These are phyloP conservation scores for Umbelopsis sp. DNA, from an alignment of 192 early-diverging fungal species.

Conservation along the genomic window DNA sequence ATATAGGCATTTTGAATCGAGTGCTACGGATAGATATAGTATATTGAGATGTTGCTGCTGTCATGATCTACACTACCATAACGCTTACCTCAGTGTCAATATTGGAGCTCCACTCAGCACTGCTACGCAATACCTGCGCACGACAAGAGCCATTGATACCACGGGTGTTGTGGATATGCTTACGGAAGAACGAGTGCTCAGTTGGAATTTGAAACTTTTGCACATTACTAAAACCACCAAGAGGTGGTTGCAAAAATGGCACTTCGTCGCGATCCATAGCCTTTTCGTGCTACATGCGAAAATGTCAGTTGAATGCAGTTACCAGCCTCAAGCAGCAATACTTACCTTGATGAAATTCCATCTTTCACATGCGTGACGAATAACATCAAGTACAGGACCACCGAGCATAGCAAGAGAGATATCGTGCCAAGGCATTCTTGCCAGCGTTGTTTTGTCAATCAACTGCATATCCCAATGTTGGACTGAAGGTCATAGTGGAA, in stretches of 20 bases:
- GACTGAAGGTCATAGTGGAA: conserved; percentile 30
- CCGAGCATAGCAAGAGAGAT: conserved; percentile 79
- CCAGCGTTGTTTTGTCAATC: conserved; percentile 46
- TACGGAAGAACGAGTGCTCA: conserved; percentile 59
- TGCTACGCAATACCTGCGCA: conserved; percentile 69
- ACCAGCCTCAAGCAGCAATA: background rate
- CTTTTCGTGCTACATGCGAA: conserved; percentile 47
- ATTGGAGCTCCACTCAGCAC: conserved; percentile 66
- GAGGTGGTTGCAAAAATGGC: conserved; percentile 63
- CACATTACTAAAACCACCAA: conserved; percentile 30
- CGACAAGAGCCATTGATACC: conserved; percentile 61
- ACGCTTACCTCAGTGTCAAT: conserved; percentile 55
- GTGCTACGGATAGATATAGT: conserved; percentile 31
- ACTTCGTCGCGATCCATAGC: conserved; percentile 55
- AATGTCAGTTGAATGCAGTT: background rate
- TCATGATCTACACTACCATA: background rate
- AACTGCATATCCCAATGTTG: conserved; percentile 48
- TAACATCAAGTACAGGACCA: conserved; percentile 76
- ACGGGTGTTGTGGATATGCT: conserved; percentile 46
- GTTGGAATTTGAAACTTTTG: conserved; percentile 38
- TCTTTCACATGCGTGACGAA: conserved; percentile 81
- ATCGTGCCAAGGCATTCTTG: conserved; percentile 92
- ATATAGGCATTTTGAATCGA: conserved; percentile 84
- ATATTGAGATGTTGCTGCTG: background rate
- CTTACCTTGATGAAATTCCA: conserved; percentile 82